Conservation (phyloP, 1,284 basidiomycete species). For the Papiliotrema terrestris region DNA sequence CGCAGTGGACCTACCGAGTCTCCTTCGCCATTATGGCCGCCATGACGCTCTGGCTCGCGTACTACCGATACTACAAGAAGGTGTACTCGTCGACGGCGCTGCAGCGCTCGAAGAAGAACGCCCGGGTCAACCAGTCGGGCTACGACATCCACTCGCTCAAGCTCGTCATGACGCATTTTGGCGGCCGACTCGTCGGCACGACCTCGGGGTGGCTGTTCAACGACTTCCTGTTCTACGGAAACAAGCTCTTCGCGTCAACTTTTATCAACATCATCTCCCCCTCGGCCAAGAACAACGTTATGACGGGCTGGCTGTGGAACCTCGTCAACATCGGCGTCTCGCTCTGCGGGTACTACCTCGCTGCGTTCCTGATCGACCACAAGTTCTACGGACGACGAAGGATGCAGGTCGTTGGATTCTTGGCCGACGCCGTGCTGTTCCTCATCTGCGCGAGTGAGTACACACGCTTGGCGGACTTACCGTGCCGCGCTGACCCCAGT, state of each 20-base stretch:
- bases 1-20: constrained; percentile 56
- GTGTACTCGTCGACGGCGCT: constrained; percentile 47
- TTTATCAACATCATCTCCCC: constrained; percentile 55
- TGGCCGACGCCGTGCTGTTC: constrained; percentile 52
- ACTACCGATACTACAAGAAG: constrained; percentile 56
- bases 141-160: constrained; percentile 55
- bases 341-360: constrained; percentile 55
- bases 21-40: constrained; percentile 55
- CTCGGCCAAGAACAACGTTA: constrained; percentile 41
- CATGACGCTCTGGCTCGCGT: constrained; percentile 55
- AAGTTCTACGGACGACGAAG: constrained; percentile 52
- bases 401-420: constrained; percentile 55
- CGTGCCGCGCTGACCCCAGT: constrained; percentile 24
- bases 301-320: constrained; percentile 55
- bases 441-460: constrained; percentile 38
- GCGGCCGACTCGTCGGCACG: constrained; percentile 53
- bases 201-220: constrained; percentile 55
- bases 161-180: constrained; percentile 53
- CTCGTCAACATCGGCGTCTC: constrained; percentile 53
- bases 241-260: constrained; percentile 49
- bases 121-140: constrained; percentile 51
- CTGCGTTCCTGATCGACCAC: constrained; percentile 57
- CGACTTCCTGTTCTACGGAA: constrained; percentile 55
- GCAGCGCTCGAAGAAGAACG: constrained; percentile 50
- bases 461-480: not conserved